These are phyloP conservation scores for Lasiodiplodia gonubiensis DNA, from an alignment of 2,329 filamentous ascomycete species.

Conservation along the genomic window DNA sequence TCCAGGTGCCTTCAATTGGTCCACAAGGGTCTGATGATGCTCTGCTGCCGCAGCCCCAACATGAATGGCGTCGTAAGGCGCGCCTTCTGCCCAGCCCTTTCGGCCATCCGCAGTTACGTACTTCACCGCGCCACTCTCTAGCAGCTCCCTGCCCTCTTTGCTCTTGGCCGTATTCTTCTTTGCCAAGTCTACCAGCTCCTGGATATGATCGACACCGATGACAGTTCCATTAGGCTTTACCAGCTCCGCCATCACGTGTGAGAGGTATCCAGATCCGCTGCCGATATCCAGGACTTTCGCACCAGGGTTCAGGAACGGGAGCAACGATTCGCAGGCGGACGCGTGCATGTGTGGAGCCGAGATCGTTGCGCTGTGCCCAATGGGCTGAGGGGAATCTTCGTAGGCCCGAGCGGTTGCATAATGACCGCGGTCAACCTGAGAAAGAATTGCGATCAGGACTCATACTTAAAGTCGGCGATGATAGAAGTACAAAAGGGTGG, in stretches of 20 bases:
- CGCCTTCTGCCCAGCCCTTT: conserved; percentile 53
- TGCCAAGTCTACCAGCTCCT: conserved; percentile 51
- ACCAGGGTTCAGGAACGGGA: conserved; percentile 61
- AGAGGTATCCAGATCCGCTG: conserved; percentile 71
- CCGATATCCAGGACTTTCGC: conserved; percentile 57
- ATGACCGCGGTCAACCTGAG: conserved; percentile 83
- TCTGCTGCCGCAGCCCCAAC: conserved; percentile 84
- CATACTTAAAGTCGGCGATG: background rate
- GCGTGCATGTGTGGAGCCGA: conserved; percentile 77
- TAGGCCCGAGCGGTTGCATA: conserved; percentile 78
- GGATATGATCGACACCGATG: conserved; percentile 58
- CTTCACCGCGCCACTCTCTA: conserved; percentile 67
- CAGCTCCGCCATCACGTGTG: conserved; percentile 83
- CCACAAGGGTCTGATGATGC: conserved; percentile 73
- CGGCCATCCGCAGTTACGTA: conserved; percentile 75
- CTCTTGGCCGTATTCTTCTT: conserved; percentile 52
- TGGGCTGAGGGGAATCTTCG: conserved; percentile 71
- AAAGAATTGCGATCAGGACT: background rate
- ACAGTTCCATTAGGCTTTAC: conserved; percentile 58
- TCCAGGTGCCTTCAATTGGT: conserved; percentile 80
- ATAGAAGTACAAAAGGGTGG: conserved; percentile 26
- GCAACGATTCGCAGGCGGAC: conserved; percentile 66
- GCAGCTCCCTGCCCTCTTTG: conserved; percentile 56
- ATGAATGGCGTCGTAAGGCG: conserved; percentile 89
- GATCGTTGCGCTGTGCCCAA: conserved; percentile 72